Conservation (phyloP, 176 grass and related monocot species). For the Miscanthus lutarioriparius region DNA sequence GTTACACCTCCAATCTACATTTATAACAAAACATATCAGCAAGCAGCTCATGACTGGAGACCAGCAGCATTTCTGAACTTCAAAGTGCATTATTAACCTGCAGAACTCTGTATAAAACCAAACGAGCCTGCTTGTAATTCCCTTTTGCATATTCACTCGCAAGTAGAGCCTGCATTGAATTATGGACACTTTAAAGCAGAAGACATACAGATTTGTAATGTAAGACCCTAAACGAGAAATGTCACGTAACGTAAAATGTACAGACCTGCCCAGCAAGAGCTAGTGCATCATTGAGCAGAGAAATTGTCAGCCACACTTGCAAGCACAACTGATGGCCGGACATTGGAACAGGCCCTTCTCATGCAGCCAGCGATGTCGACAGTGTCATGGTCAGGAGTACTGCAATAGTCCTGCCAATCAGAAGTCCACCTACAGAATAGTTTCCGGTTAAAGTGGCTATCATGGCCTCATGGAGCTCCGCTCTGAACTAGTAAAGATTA, state of each 20-base stretch:
- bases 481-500: not conserved
- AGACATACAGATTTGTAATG: not conserved
- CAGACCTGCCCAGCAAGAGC: slow-evolving; percentile 91
- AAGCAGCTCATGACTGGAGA: not conserved
- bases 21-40: slow-evolving; percentile 1
- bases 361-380: slow-evolving; percentile 72
- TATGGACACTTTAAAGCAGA: slow-evolving; percentile 12
- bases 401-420: slow-evolving; percentile 80
- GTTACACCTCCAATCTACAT: slow-evolving; percentile 68
- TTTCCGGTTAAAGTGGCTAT: not conserved
- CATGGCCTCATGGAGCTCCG: not conserved
- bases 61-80: not conserved
- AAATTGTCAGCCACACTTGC: slow-evolving; percentile 87
- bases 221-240: not conserved
- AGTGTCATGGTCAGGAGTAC: slow-evolving; percentile 73
- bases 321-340: slow-evolving; percentile 82
- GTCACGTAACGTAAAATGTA: not conserved
- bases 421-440: slow-evolving; percentile 63
- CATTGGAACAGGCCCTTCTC: slow-evolving; percentile 88
- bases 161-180: slow-evolving; percentile 59
- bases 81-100: slow-evolving; percentile 48
- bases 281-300: slow-evolving; percentile 85
- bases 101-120: slow-evolving; percentile 65
- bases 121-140: slow-evolving; percentile 67
- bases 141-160: slow-evolving; percentile 71